Base-by-base conservation (phyloP, 139 green algal genomes). In the Chlorella vulgaris region DNA sequence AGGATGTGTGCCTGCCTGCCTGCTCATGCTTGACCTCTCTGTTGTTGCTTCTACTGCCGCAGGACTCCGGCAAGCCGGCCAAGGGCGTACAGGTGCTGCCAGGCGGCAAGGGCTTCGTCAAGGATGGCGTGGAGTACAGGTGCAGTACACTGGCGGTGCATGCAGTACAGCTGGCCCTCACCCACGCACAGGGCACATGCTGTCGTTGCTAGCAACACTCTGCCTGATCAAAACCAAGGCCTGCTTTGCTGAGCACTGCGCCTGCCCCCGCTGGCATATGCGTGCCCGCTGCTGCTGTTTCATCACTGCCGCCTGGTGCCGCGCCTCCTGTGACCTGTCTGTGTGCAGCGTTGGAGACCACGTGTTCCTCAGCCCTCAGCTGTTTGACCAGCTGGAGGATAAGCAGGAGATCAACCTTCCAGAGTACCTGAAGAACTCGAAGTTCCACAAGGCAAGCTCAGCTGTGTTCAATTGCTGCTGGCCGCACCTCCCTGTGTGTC, bases 291-390 rank as follows among this genome's bases (percentile, higher is more conserved):
- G n/a, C n/a, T n/a, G n/a, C n/a, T n/a, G n/a, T n/a, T n/a, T n/a
- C n/a, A n/a, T n/a, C n/a, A n/a, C n/a, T n/a, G n/a, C n/a, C n/a
- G n/a, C n/a, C n/a, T n/a, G n/a, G n/a, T n/a, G n/a, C n/a, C n/a
- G n/a, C n/a, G n/a, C n/a, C n/a, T n/a, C n/a, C n/a, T n/a, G n/a
- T n/a, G n/a, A n/a, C n/a, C n/a, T n/a, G n/a, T n/a, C n/a, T n/a
- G n/a, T n/a, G n/a, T 38, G 24, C 65, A 82, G 77, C 4, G 81
- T 88, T 28, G 92, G 93, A 7, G 92, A 97, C 84, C 94, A 90
- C 71, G 28, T 98, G 69, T 98, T 94, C 80, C 60, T 98, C 29
- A 55, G 88, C 10, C 90, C 92, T 1, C 73, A 84, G 0, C 81
- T 82, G 28, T 90, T 95, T 82, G 87, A 93, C 74, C 66, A 88